phyloP scores from a whole-genome alignment of 441 rosid species.

The Croton setiger region DNA sequence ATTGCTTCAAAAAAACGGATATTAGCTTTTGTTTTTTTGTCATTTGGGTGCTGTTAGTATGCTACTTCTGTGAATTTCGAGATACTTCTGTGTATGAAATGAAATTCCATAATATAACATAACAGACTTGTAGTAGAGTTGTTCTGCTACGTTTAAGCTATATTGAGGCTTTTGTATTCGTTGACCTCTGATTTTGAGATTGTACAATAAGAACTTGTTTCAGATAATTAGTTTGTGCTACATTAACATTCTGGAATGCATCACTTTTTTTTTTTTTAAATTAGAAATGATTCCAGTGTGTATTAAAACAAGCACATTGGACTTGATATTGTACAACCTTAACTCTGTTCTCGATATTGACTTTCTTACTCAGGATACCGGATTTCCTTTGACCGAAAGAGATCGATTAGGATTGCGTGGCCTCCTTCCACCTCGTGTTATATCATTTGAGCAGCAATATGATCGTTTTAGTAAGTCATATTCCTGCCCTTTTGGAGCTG shows the following conservation, averaged over 20 bases:
- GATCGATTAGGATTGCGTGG: slow-evolving; percentile 93
- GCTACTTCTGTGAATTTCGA: not conserved
- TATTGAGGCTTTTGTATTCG: not conserved
- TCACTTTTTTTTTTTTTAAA: no score
- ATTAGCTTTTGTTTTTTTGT: not conserved
- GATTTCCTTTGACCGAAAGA: slow-evolving; percentile 94
- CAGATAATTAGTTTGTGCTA: no score
- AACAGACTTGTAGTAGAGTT: not conserved
- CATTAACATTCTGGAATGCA: not conserved
- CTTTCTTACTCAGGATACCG: slow-evolving; percentile 63
- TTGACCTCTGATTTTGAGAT: not conserved
- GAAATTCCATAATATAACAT: not conserved
- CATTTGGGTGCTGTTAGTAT: not conserved
- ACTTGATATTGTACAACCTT: not conserved
- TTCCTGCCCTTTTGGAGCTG: not conserved
- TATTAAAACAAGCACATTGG: not conserved
- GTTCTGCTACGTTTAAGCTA: not conserved
- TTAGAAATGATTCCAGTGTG: not conserved
- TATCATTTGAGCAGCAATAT: slow-evolving; percentile 88
- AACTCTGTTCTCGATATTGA: not conserved
- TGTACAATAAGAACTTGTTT: not conserved
- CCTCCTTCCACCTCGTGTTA: slow-evolving; percentile 94
- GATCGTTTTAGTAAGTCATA: slow-evolving; percentile 83
- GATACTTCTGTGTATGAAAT: not conserved
- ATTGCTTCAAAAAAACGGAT: not conserved